Evolutionary conservation across 179 eudicot genomes (phyloP).

Genomic region (Patellifolia procumbens): DNA sequence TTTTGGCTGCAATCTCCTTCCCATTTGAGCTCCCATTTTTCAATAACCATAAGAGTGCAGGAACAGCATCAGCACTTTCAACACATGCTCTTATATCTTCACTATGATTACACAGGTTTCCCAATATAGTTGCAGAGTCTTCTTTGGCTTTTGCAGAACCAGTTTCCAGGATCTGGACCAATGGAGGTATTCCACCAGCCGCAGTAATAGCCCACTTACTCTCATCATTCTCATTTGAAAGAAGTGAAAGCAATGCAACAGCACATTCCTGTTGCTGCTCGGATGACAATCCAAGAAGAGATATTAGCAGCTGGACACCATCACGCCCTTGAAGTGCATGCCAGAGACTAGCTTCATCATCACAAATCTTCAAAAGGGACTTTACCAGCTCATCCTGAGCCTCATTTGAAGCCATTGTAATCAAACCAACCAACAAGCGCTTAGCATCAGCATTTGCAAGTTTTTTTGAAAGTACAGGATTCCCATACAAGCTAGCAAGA

Average conservation of each 20-base stretch:
- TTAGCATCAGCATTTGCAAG: slow-evolving; percentile 91
- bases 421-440: slow-evolving; percentile 87
- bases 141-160: slow-evolving; percentile 98
- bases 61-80: slow-evolving; percentile 99
- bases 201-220: slow-evolving; percentile 99
- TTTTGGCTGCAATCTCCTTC: slow-evolving; percentile 93
- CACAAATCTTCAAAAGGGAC: slow-evolving; percentile 81
- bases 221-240: slow-evolving; percentile 92
- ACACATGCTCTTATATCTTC: slow-evolving; percentile 99
- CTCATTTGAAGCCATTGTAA: slow-evolving; percentile 93
- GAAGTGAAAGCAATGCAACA: slow-evolving; percentile 86
- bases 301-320: slow-evolving; percentile 93
- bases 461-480: slow-evolving; percentile 63
- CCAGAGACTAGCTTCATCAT: slow-evolving; percentile 81
- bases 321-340: slow-evolving; percentile 94
- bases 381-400: slow-evolving; percentile 86
- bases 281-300: slow-evolving; percentile 97
- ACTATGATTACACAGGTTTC: slow-evolving; percentile 98
- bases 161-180: slow-evolving; percentile 95
- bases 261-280: slow-evolving; percentile 99
- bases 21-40: slow-evolving; percentile 96
- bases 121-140: slow-evolving; percentile 91
- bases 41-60: slow-evolving; percentile 95
- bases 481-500: slow-evolving; percentile 94
- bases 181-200: slow-evolving; percentile 99